Evolutionary conservation across 192 early-diverging fungal species (phyloP).

Genomic region (Umbelopsis sp.): DNA sequence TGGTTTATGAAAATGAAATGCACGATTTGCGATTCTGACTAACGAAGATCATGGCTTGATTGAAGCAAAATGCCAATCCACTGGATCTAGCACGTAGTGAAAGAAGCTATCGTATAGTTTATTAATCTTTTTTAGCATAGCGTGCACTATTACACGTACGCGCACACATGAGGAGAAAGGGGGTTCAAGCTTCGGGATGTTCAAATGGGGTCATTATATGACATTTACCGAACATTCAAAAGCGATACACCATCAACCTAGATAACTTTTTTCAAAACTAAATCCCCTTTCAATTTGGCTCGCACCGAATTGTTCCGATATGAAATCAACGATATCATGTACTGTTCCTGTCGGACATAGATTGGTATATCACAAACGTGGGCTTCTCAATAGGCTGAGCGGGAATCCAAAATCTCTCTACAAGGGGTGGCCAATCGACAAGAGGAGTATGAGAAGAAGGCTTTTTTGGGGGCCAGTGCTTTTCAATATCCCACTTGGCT

Average conservation of each 20-base stretch:
- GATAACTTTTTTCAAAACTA: not conserved
- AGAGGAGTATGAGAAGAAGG: conserved; percentile 4
- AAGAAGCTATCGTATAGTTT: too few relatives aligned
- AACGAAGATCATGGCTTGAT: too few relatives aligned
- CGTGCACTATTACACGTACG: not conserved
- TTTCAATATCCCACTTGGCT: conserved; percentile 5
- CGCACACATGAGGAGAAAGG: not conserved
- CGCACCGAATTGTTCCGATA: not conserved
- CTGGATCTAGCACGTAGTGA: too few relatives aligned
- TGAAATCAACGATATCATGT: not conserved
- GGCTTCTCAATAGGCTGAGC: conserved; percentile 8
- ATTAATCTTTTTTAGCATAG: conserved; percentile 5
- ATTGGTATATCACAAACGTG: conserved; percentile 18
- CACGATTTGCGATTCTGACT: too few relatives aligned
- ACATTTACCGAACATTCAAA: not conserved
- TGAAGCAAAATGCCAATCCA: too few relatives aligned
- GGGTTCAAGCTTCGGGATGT: conserved; percentile 13
- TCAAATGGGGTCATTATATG: not conserved
- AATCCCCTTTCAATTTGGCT: not conserved
- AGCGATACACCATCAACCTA: too few relatives aligned
- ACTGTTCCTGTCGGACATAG: conserved; percentile 6
- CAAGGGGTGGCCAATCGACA: not conserved
- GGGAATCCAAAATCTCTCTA: not conserved
- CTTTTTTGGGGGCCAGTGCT: conserved; percentile 20
- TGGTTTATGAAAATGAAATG: too few relatives aligned